Evolutionary conservation across 2,329 filamentous ascomycete species (phyloP), one percentile per base, ranked within the genome.

Genomic region (Penicillium sp.): DNA sequence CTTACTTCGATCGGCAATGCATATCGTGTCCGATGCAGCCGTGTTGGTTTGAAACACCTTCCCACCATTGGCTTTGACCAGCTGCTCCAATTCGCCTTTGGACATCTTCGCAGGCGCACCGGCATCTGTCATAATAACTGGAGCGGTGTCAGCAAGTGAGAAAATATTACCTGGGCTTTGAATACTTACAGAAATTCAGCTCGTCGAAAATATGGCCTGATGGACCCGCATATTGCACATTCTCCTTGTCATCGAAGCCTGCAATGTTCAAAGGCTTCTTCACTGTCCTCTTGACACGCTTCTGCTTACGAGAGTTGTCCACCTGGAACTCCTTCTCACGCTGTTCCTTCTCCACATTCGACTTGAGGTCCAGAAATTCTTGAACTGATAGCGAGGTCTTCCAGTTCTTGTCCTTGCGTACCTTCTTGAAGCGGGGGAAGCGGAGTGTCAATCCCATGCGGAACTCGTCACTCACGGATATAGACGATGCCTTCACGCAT

Each of bases 361-460:
- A 78, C 60, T 89, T 88, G 15, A 97, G 75, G 7, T 87, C 82
- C 18, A 87, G 75, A 65, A 97, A 96, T 44, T 92, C 89, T 44
- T 90, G 84, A 1, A 90, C 77, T 1, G 89, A 89, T 2, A 97
- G 79, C 0, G 90, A 90, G 31, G 85, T 85, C 46, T 89, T 81
- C 93, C 94, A 99, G 53, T 82, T 79, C 62, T 92, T 91, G 72
- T 97, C 94, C n/a, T 83, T 81, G 4, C 92, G 85, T 6, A 97
- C 75, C 33, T 81, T 83, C 59, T 91, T 91, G 74, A 97, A 96
- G 1, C 94, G 86, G 2, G 94, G 94, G 65, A 99, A 99, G 1
- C 94, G 87, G 37, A 99, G 77, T 0, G 94, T 97, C 57, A 88
- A 78, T 1, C 84, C 84, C 15, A 85, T 85, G 7, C 88, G 86